Evolutionary conservation across 2,329 filamentous ascomycete species (phyloP).

Genomic region (Penicillium frequentans): DNA sequence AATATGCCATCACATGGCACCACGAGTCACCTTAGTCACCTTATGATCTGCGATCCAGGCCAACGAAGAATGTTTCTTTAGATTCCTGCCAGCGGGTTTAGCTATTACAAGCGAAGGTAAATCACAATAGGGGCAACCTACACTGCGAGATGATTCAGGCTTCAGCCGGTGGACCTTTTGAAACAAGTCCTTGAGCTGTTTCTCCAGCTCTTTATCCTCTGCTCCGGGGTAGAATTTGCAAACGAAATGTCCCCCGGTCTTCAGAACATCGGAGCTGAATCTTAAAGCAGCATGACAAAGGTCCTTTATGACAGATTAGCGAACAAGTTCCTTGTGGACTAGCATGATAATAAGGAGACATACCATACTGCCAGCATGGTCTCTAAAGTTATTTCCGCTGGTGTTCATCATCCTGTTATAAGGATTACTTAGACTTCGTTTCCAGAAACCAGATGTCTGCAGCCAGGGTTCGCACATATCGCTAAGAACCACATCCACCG

Average conservation of each 20-base stretch:
- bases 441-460: constrained; percentile 73
- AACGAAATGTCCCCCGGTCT: constrained; percentile 81
- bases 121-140: constrained; percentile 39
- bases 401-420: constrained; percentile 99
- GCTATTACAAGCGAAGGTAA: neutral
- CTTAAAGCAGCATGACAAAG: constrained; percentile 81
- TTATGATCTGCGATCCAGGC: constrained; percentile 64
- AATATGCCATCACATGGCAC: neutral
- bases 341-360: constrained; percentile 30
- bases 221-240: constrained; percentile 96
- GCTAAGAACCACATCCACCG: constrained; percentile 90
- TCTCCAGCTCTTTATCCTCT: constrained; percentile 80
- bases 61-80: constrained; percentile 84
- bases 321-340: neutral
- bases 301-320: constrained; percentile 59
- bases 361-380: constrained; percentile 95
- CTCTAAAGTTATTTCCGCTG: constrained; percentile 79
- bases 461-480: constrained; percentile 99
- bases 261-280: constrained; percentile 83
- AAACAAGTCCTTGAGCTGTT: constrained; percentile 73
- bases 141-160: constrained; percentile 83
- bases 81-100: constrained; percentile 61
- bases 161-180: constrained; percentile 81
- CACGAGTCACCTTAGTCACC: constrained; percentile 24
- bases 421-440: constrained; percentile 90